Conservation (phyloP, 768 basidiomycete species). For the Ramaria rubella region DNA sequence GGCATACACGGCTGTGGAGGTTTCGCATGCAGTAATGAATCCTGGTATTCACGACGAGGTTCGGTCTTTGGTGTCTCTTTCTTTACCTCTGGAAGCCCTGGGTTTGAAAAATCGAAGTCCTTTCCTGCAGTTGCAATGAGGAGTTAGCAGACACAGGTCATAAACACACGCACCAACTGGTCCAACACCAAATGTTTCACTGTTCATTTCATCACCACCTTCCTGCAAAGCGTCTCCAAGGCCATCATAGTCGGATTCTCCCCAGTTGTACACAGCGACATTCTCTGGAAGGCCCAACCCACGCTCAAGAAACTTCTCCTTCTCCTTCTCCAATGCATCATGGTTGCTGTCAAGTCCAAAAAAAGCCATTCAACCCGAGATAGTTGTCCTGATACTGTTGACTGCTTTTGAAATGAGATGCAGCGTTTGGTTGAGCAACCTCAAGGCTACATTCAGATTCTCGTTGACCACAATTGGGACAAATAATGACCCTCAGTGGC, state of each 20-base stretch:
- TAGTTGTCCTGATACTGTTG: background rate
- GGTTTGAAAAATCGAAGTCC: conserved; percentile 82
- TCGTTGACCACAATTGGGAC: background rate
- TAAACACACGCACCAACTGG: conserved; percentile 56
- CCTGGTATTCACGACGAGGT: conserved; percentile 2
- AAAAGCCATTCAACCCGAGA: conserved; percentile 59
- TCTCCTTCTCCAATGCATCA: conserved; percentile 55
- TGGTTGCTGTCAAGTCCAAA: conserved; percentile 61
- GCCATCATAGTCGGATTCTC: conserved; percentile 83
- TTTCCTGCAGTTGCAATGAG: conserved; percentile 47
- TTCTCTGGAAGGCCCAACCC: conserved; percentile 50
- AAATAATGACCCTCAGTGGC: background rate
- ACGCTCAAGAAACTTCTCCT: conserved; percentile 45
- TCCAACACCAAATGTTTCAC: conserved; percentile 87
- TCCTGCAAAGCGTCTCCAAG: conserved; percentile 84
- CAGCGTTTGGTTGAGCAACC: background rate
- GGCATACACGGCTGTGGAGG: background rate
- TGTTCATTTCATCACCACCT: conserved; percentile 88
- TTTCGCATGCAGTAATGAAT: conserved; percentile 4
- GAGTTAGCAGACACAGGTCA: conserved; percentile 10
- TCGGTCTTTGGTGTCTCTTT: conserved; percentile 1
- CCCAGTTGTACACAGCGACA: conserved; percentile 89
- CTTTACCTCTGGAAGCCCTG: conserved; percentile 25
- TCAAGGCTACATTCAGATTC: background rate
- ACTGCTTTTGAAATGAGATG: background rate